These are phyloP conservation scores for Calvatia gigantea DNA, from an alignment of 768 basidiomycete species.

Conservation along the genomic window DNA sequence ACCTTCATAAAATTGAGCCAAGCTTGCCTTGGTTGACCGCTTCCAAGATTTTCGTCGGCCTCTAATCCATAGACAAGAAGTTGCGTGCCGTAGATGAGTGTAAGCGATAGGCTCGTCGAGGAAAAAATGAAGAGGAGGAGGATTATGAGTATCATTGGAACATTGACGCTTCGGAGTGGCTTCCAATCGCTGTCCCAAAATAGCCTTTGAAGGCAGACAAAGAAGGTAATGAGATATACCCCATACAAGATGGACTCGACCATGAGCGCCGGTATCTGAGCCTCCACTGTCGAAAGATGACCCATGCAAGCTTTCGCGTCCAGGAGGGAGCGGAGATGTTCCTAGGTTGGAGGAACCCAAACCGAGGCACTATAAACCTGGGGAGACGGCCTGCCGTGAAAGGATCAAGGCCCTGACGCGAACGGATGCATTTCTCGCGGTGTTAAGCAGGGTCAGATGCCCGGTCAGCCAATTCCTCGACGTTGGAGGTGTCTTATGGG, in stretches of 20 bases:
- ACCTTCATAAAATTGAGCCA: constrained; percentile 17
- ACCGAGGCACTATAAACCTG: too few species aligned
- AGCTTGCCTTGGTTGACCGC: background rate
- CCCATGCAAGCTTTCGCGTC: background rate
- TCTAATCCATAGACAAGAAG: constrained; percentile 4
- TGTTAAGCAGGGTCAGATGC: too few species aligned
- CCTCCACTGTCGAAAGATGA: background rate
- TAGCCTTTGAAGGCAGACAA: constrained; percentile 12
- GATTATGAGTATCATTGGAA: constrained; percentile 12
- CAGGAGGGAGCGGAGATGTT: too few species aligned
- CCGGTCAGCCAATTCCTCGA: too few species aligned
- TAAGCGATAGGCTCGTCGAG: constrained; percentile 14
- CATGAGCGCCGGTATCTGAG: constrained; percentile 16
- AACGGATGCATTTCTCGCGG: too few species aligned
- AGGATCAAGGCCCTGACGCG: too few species aligned
- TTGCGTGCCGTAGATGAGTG: constrained; percentile 12
- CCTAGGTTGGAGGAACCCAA: too few species aligned
- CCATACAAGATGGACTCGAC: constrained; percentile 18
- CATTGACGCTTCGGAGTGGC: constrained; percentile 4
- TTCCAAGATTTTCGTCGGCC: too few species aligned
- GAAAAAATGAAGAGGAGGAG: constrained; percentile 11
- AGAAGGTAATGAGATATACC: constrained; percentile 18
- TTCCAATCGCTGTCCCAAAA: constrained; percentile 10
- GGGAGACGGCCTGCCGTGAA: too few species aligned
- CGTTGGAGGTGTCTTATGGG: too few species aligned